Evolutionary conservation across 169 alveolate species (phyloP), one percentile per base, ranked within the genome.

Genomic region (Cryptosporidium tyzzeri): DNA sequence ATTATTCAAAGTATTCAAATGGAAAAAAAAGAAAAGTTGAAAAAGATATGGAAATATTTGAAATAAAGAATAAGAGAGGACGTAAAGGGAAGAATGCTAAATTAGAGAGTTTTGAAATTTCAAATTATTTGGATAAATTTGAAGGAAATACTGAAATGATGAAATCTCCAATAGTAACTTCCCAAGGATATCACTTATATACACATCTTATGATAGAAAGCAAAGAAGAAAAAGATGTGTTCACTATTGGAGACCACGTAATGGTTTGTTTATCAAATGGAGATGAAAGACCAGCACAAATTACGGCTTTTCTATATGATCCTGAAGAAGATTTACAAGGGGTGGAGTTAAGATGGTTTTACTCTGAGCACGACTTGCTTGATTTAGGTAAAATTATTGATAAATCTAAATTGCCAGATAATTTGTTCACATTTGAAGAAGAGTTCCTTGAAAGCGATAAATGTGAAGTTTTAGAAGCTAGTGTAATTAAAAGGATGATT

Each of bases 281-380:
- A 26, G 68, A 69, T n/a, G 89, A 80, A 26, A 80, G 89, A n/a
- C 89, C 89, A 26, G 89, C 89, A 23, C 89, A 80, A 65, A 62
- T 80, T 23, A 80, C 75, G n/a, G 73, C 89, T 44, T 80, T 80
- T 62, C 70, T 80, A 33, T 80, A 80, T 62, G 89, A 80, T 62
- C 75, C 89, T 18, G 75, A 80, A 14, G 59, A 62, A 33, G 69
- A 80, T 65, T 48, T 80, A 26, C 73, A 62, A 44, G 89, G 89
- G 18, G 89, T 80, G 44, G 89, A 80, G n/a, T 58, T 80, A 21
- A 80, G 89, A 50, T 80, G 89, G 89, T 65, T 80, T 80, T 80
- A 80, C 45, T 80, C 89, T 0, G 89, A 80, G 7, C 33, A 80
- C 23, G 89, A 80, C 16, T 41, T 80, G 16, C 70, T 80, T 5